A percentile compares a stretch with the other conserved stretches of the same genome.
These are phyloP conservation scores for Amanita fuliginea DNA, from an alignment of 768 basidiomycete genomes.

Conservation along the genomic window DNA sequence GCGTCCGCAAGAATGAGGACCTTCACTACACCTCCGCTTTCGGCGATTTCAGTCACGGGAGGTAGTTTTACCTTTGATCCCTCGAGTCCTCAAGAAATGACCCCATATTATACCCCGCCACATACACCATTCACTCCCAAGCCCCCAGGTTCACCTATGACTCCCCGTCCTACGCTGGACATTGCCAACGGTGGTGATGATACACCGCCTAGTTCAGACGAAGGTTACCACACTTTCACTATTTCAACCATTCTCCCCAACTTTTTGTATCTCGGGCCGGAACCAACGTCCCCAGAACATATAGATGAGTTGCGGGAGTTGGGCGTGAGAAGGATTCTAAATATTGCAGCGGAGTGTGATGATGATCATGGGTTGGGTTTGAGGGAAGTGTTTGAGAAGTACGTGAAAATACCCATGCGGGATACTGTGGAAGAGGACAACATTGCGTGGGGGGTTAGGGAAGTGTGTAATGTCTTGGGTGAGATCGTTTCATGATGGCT, in stretches of 20 bases:
- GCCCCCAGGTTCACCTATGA: constrained; percentile 47
- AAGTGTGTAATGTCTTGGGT: constrained; percentile 85
- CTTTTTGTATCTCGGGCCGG: constrained; percentile 88
- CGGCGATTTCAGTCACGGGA: neutral
- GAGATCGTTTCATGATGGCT: constrained; percentile 16
- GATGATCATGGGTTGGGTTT: constrained; percentile 66
- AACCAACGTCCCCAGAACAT: constrained; percentile 65
- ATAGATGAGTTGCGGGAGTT: constrained; percentile 61
- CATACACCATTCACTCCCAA: constrained; percentile 42
- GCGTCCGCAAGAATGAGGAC: constrained; percentile 29
- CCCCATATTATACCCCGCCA: constrained; percentile 43
- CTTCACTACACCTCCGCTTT: neutral
- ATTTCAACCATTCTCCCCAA: constrained; percentile 87
- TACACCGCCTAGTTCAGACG: constrained; percentile 49
- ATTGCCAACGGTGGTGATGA: neutral
- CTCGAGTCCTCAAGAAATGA: constrained; percentile 23
- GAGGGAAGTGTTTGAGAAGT: constrained; percentile 67
- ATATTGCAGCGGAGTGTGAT: constrained; percentile 87
- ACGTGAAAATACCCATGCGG: constrained; percentile 83
- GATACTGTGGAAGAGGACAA: constrained; percentile 94
- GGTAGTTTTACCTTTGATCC: neutral
- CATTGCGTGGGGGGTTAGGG: constrained; percentile 67
- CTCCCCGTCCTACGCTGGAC: constrained; percentile 53
- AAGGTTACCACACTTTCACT: constrained; percentile 55
- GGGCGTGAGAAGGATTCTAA: constrained; percentile 82